Evolutionary conservation across 1,139 yeast species (phyloP), one percentile per base, ranked within the genome.

Genomic region (Saccharomyces pastorianus): DNA sequence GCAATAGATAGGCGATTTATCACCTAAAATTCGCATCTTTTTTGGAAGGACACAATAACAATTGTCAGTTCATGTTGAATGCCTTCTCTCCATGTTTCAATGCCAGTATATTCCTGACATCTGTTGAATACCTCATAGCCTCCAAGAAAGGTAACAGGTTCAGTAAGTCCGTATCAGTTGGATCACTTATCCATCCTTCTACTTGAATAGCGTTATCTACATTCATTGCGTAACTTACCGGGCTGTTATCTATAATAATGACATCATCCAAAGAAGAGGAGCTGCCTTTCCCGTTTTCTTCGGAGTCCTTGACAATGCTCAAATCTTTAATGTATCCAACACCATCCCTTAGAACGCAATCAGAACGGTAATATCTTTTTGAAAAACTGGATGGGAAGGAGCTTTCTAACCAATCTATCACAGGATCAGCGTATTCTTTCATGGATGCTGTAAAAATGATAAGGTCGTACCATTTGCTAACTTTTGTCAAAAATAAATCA

Each of bases 151-250:
- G 98, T 51, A 93, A 71, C 53, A 93, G 72, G 63, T 88, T 84
- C 68, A 93, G 73, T 55, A 93, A 74, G 64, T 89, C 96, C 27
- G 84, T 77, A 67, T 93, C 99, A 48, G 85, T 81, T 23, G 95
- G 96, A 71, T 93, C 99, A 65, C 88, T 89, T 59, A 93, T 89
- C 99, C 99, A 93, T 48, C 99, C 98, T 71, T 91, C 97, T 23
- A 93, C 89, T 73, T 86, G 84, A 41, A 93, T 84, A 0, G 96
- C 99, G 67, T 93, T 93, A 61, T 84, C 83, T 59, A 84, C 88
- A 67, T 93, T 93, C 67, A 82, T 72, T 11, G 90, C 85, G 69
- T 88, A 93, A 65, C 95, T 85, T 9, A 89, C 78, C 1, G 98
- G 98, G 6, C 96, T 89, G 71, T 93, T 93, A 72, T 93, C 99